These are phyloP conservation scores for Begonia fuchsioides DNA, from an alignment of 306 rosid genomes.

Conservation along the genomic window DNA sequence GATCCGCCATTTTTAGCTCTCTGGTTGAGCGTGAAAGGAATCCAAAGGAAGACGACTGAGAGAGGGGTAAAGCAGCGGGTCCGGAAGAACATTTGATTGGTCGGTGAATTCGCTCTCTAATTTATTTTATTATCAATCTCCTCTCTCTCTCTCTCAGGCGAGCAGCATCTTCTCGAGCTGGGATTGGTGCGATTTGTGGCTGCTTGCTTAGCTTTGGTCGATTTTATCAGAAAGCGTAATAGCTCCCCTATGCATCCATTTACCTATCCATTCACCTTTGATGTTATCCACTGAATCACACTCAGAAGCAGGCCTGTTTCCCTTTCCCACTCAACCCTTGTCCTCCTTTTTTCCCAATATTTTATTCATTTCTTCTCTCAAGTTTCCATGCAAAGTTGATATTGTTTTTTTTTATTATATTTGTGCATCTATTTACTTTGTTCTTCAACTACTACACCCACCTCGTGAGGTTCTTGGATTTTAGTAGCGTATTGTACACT, in stretches of 20 bases:
- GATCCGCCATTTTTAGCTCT: too few relatives aligned
- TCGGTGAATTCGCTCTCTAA: constrained; percentile 17
- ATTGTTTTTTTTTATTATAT: too few relatives aligned
- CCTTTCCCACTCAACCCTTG: constrained; percentile 8
- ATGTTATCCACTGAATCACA: constrained; percentile 30
- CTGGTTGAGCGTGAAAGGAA: constrained; percentile 30
- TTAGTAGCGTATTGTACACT: too few relatives aligned
- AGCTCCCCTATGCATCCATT: constrained; percentile 15
- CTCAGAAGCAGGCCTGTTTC: constrained; percentile 17
- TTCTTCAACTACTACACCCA: too few relatives aligned
- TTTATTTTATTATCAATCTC: constrained; percentile 14
- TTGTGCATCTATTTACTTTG: too few relatives aligned
- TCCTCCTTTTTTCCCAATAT: not conserved
- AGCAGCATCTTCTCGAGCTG: constrained; percentile 15
- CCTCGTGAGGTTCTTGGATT: too few relatives aligned
- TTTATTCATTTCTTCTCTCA: constrained; percentile 2
- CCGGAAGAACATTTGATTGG: constrained; percentile 6
- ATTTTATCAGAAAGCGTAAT: constrained; percentile 13
- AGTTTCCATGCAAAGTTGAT: not conserved
- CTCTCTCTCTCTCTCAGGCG: constrained; percentile 4
- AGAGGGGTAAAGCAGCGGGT: constrained; percentile 1
- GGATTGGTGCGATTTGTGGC: constrained; percentile 38
- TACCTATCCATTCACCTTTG: constrained; percentile 17
- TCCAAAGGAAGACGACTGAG: constrained; percentile 13
- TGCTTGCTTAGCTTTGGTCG: constrained; percentile 14